Evolutionary conservation across 495 filamentous ascomycete species (phyloP), one percentile per base, ranked within the genome.

Genomic region (Staphylotrichum tortipilum): DNA sequence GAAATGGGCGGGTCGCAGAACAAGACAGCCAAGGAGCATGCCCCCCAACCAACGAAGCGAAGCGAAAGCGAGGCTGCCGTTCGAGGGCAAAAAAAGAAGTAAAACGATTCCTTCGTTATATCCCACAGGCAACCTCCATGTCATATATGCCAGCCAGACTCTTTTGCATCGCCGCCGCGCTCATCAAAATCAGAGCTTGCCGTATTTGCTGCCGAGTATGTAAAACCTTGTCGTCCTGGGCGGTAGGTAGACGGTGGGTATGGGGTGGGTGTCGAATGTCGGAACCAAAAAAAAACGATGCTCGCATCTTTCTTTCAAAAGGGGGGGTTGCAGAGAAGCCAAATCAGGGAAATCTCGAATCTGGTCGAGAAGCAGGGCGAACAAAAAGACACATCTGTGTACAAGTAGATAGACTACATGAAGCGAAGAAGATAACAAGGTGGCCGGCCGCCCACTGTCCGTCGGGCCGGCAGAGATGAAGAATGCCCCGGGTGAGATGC

Each of bases 361-460:
- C 38, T 50, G 26, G 47, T 36, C 47, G 39, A 50, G 47, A 1
- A 7, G 26, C 11, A 31, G n/a, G n/a, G n/a, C n/a, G n/a, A n/a
- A n/a, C n/a, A n/a, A n/a, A n/a, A n/a, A n/a, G n/a, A 46, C 6
- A 39, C 45, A 30, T 44, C 42, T 47, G 49, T 50, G 60, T 52
- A 59, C 23, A 50, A 44, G 11, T 53, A 51, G 49, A 62, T 59
- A 69, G 63, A 59, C 49, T 57, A 57, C 52, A 60, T 52, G 61
- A 66, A 68, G 56, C 50, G 65, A 66, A 66, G 48, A 33, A 15
- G 22, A 28, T 43, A 3, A 41, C 47, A 60, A 49, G 47, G 39
- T 44, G 49, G 46, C 54, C 54, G 45, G n/a, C n/a, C n/a, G n/a
- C n/a, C 52, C 49, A 34, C 38, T 37, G 22, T 38, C 42, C 38